Evolutionary conservation across 768 basidiomycete species (phyloP).

Genomic region (Suillus spraguei): DNA sequence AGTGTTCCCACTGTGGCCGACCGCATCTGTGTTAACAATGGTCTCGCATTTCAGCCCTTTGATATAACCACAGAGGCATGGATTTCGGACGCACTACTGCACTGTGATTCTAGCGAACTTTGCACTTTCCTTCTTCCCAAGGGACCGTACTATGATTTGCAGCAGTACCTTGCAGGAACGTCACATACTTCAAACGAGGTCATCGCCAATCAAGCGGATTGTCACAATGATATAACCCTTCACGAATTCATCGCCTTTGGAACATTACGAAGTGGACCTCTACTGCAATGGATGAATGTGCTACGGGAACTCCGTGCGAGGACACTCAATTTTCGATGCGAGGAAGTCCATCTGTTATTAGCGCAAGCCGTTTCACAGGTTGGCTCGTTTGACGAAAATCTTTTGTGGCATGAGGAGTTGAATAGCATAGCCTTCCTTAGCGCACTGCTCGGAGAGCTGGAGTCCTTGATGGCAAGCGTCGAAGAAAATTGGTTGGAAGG

Average conservation of each 20-base stretch:
- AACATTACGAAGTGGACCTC: conserved; percentile 44
- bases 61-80: conserved; percentile 26
- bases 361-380: conserved; percentile 48
- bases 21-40: conserved; percentile 36
- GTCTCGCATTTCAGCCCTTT: conserved; percentile 34
- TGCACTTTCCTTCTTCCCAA: conserved; percentile 38
- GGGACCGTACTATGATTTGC: conserved; percentile 37
- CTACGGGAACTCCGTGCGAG: conserved; percentile 43
- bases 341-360: conserved; percentile 45
- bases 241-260: conserved; percentile 52
- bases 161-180: conserved; percentile 37
- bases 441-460: conserved; percentile 39
- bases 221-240: conserved; percentile 40
- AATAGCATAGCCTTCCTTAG: conserved; percentile 34
- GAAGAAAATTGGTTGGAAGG: conserved; percentile 45
- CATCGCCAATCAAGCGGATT: conserved; percentile 44
- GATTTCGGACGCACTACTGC: conserved; percentile 14
- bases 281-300: conserved; percentile 55
- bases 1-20: conserved; percentile 19
- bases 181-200: conserved; percentile 45
- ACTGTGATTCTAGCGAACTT: conserved; percentile 1
- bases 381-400: conserved; percentile 27
- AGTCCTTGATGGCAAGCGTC: conserved; percentile 36
- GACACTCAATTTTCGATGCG: conserved; percentile 39
- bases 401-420: conserved; percentile 46